Base-by-base conservation (phyloP, 495 filamentous ascomycete species). In the Thermothielavioides terrestris region DNA sequence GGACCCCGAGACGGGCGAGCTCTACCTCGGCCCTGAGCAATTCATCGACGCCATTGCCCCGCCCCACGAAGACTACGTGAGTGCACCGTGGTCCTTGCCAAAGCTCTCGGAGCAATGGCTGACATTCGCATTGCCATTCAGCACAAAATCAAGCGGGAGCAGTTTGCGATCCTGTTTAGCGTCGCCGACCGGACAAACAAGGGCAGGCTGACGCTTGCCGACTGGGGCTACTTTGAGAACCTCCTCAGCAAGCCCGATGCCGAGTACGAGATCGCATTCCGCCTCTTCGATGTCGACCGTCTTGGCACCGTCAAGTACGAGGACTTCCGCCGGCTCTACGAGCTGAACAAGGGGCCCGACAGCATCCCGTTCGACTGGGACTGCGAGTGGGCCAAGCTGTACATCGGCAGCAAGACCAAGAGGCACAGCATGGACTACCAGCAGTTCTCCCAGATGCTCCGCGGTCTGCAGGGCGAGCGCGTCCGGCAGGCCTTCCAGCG, bases 231-330 rank as follows among this genome's bases (percentile, higher is more conserved):
- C 38, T 98, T 96, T 64, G 85, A 95, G 68, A 91, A 95, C 71
- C 80, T 98, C 46, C 80, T 98, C 30, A 77, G 78, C 42, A 96
- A 95, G 64, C 89, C 92, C 53, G 92, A 97, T 55, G 94, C 92
- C 60, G 94, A 98, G 66, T 98, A 98, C 65, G 90, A 98, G 69
- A 96, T 98, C 55, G 91, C 90, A 4, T 98, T 96, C 71, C 86
- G 94, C 49, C 77, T 97, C 23, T 98, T 98, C 68, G 92, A 97
- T 57, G 68, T 84, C 52, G 79, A 92, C 22, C 80, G 86, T 30
- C 84, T 78, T 18, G 92, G 92, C 4, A 76, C 72, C 18, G 86
- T 98, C 58, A 89, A 87, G 58, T 95, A 88, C 57, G 86, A 94
- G 1, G 79, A 88, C 58, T 89, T 98, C 67, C 77, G 84, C 58